Conservation (phyloP, 495 filamentous ascomycete species). For the Amphirosellinia nigrospora region DNA sequence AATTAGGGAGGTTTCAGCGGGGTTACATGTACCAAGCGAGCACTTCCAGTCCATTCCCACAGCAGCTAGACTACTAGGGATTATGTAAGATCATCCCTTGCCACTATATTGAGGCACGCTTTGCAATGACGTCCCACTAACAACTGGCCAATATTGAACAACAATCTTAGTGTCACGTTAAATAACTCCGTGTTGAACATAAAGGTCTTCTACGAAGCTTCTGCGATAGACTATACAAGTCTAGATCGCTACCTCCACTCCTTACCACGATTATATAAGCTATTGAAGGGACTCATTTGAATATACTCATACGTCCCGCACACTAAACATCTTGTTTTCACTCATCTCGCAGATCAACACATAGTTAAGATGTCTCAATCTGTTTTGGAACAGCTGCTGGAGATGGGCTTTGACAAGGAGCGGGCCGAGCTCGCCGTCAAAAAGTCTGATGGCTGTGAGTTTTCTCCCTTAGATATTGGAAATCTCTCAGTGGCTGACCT, state of each 20-base stretch:
- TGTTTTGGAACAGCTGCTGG: constrained; percentile 80
- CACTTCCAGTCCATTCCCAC: neutral
- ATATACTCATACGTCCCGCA: neutral
- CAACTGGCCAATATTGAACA: constrained; percentile 15
- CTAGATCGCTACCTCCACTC: neutral
- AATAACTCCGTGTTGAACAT: neutral
- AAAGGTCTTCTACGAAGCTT: neutral
- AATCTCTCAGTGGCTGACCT: constrained; percentile 26
- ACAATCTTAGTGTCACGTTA: neutral
- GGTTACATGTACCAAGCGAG: neutral
- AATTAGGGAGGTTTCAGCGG: neutral
- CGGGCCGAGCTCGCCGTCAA: constrained; percentile 81
- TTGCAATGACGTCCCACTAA: constrained; percentile 36
- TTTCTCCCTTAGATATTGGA: constrained; percentile 11
- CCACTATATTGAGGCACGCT: constrained; percentile 32
- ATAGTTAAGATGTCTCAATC: constrained; percentile 63
- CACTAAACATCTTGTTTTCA: constrained; percentile 27
- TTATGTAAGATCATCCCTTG: neutral
- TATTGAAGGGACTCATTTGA: neutral
- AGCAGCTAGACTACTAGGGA: constrained; percentile 14
- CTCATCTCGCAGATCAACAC: constrained; percentile 30
- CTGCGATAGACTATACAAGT: neutral
- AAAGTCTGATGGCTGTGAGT: constrained; percentile 75
- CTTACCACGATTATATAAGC: neutral
- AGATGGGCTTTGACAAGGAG: constrained; percentile 93